Percentiles rank a stretch among this genome's conserved stretches.
phyloP scores from a whole-genome alignment of 352 stramenopile species.

The Phytophthora pseudosyringae region DNA sequence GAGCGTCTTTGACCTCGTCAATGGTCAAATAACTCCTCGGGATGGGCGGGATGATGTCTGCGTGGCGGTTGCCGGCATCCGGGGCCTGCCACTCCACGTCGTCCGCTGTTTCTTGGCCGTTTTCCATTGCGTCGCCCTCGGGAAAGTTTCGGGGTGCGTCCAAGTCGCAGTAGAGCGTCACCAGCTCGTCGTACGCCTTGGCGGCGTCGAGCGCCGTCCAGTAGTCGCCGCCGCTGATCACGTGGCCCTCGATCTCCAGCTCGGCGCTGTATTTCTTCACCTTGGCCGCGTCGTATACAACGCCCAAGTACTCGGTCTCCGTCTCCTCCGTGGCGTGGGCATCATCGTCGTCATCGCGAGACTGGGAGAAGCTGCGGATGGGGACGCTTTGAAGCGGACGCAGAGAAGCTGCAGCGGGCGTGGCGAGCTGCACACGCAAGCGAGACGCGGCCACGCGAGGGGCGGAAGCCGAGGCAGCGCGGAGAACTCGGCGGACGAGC shows the following conservation, averaged over 20 bases:
- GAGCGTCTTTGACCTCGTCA: constrained; percentile 66
- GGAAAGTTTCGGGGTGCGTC: constrained; percentile 82
- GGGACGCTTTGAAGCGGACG: constrained; percentile 6
- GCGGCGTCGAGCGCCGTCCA: constrained; percentile 85
- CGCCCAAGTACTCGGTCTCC: constrained; percentile 63
- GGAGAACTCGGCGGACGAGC: constrained; percentile 22
- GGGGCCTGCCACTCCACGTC: constrained; percentile 69
- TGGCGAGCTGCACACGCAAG: background rate
- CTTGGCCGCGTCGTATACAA: constrained; percentile 69
- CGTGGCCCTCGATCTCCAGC: constrained; percentile 65
- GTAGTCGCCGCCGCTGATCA: constrained; percentile 82
- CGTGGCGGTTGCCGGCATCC: constrained; percentile 71
- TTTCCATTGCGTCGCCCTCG: constrained; percentile 18
- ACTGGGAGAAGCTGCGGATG: constrained; percentile 29
- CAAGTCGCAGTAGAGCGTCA: constrained; percentile 80
- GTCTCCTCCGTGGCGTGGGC: constrained; percentile 30
- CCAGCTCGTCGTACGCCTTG: constrained; percentile 85
- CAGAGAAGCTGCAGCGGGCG: background rate
- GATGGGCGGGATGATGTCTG: constrained; percentile 76
- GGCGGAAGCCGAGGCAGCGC: background rate
- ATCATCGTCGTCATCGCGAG: constrained; percentile 22
- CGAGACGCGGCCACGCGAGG: background rate
- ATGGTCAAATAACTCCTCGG: constrained; percentile 75
- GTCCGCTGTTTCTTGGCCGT: background rate
- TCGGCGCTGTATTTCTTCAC: constrained; percentile 88